Conservation (phyloP, 768 basidiomycete species). For the Rhodotorula diobovata region DNA sequence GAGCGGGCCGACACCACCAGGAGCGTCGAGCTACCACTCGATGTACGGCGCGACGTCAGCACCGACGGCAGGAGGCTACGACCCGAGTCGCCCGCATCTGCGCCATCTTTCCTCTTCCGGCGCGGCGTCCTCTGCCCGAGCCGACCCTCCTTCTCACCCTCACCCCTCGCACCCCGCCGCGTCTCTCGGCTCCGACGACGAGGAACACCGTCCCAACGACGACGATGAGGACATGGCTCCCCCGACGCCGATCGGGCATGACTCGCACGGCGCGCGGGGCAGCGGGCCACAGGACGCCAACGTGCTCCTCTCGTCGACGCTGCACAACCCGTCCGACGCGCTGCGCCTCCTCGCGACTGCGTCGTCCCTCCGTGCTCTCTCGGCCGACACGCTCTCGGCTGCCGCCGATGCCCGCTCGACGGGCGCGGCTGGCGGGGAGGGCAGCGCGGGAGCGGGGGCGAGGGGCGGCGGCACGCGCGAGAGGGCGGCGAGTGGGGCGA, state of each 20-base stretch:
- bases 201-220: background rate
- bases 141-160: too few species aligned
- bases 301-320: constrained; percentile 31
- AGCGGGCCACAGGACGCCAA: constrained; percentile 14
- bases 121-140: background rate
- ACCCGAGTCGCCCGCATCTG: background rate
- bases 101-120: background rate
- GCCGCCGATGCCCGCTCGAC: background rate
- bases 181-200: background rate
- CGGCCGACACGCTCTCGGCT: background rate
- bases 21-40: background rate
- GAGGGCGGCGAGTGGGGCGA: background rate
- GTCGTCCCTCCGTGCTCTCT: constrained; percentile 12
- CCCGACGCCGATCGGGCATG: background rate
- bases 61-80: background rate
- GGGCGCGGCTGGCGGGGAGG: background rate
- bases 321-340: constrained; percentile 39
- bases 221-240: constrained; percentile 4
- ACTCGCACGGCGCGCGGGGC: background rate
- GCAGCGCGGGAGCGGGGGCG: too few species aligned
- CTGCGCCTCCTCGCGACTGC: constrained; percentile 33
- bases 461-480: background rate
- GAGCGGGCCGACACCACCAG: background rate
- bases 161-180: background rate
- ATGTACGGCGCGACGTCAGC: background rate